Evolutionary conservation across 345 rosid species (phyloP), one percentile per base, ranked within the genome.

Genomic region (Eucalyptus tenuipes): DNA sequence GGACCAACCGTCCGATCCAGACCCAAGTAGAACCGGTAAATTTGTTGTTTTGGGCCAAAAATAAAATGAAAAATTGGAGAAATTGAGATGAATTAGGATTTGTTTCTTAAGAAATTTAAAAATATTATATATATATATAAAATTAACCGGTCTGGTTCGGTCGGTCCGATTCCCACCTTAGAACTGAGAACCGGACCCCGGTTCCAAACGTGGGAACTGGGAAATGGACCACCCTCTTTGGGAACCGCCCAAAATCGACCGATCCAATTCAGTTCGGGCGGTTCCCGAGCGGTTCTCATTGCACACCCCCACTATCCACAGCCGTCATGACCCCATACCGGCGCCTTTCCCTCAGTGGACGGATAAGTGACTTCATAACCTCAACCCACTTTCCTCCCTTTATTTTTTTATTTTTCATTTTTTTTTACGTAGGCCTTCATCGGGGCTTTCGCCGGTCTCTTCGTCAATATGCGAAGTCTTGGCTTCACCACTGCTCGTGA

Each of bases 221-320:
- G 7, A 49, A 49, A 0, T 7, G 1, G 0, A 49, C 18, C 0
- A 0, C 8, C 53, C 8, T 50, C 0, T 50, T 50, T 3, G 2
- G 0, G 22, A 50, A 50, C 1, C 0, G 4, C 55, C 2, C 22
- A 17, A 50, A 50, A 50, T 0, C 4, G 1, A 7, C 8, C 0
- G 12, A 0, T 47, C 49, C 13, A 47, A 2, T 1, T 13, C 0
- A 12, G 22, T 50, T 8, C 0, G 0, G 0, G 0, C 24, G 0
- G 2, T 52, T 52, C 4, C 0, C 22, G 17, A 0, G 0, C 24
- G 0, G 2, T 52, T 52, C 4, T 0, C 22, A 18, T 0, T 52
- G 55, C 55, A 7, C 24, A 18, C 9, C 10, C 55, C 55, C 18
- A 50, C 8, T 25, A 25, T 59, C 31, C n/a, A 11, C 2, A 11